A percentile compares a stretch with the other conserved stretches of the same genome.
phyloP scores from a whole-genome alignment of 2,329 filamentous ascomycete genomes.

The Fusarium fracticaudum region DNA sequence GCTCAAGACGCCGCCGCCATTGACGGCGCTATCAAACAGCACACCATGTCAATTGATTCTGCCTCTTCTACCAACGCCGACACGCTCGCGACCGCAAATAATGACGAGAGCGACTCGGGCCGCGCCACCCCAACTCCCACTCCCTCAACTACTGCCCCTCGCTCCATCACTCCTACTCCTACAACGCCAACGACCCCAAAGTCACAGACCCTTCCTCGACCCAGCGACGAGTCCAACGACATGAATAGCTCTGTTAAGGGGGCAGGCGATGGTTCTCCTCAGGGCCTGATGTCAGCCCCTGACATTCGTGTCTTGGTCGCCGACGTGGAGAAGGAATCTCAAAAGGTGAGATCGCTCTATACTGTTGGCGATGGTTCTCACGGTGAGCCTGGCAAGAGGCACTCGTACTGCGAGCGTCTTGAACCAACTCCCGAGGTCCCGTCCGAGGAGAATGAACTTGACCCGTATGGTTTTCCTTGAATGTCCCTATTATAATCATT shows the following conservation, averaged over 20 bases:
- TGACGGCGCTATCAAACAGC: constrained; percentile 33
- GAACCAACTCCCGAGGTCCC: constrained; percentile 62
- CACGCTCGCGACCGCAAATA: constrained; percentile 20
- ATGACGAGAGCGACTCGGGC: constrained; percentile 33
- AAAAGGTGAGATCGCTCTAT: constrained; percentile 75
- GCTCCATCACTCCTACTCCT: constrained; percentile 20
- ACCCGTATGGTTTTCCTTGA: constrained; percentile 67
- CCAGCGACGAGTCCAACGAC: constrained; percentile 39
- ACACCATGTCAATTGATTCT: constrained; percentile 16
- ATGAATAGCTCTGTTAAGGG: constrained; percentile 31
- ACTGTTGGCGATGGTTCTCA: constrained; percentile 63
- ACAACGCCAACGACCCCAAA: constrained; percentile 38
- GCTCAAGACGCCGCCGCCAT: constrained; percentile 50
- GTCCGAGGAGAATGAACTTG: constrained; percentile 62
- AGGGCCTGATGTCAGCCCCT: constrained; percentile 47
- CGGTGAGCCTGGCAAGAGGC: constrained; percentile 62
- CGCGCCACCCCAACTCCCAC: constrained; percentile 33
- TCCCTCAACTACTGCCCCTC: constrained; percentile 21
- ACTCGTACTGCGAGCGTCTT: constrained; percentile 59
- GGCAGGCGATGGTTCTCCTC: constrained; percentile 21
- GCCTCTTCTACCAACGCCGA: constrained; percentile 6
- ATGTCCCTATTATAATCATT: constrained; percentile 36
- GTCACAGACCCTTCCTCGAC: constrained; percentile 35
- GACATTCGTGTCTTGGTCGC: constrained; percentile 63
- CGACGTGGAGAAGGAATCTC: constrained; percentile 70